Conservation (phyloP, 192 early-diverging fungal genomes). For the Chytriomyces hyalinus region DNA sequence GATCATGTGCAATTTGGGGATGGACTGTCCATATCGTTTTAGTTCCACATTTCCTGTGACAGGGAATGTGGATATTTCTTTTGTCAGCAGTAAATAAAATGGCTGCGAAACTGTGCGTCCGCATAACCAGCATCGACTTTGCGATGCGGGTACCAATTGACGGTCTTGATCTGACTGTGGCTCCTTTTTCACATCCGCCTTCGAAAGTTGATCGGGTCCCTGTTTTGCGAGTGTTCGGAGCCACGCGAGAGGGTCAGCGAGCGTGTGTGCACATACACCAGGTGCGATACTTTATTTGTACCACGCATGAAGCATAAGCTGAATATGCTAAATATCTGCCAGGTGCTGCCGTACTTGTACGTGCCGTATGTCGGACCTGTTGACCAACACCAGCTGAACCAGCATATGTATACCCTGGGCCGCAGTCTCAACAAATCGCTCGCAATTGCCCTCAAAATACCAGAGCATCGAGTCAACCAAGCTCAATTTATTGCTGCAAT, state of each 20-base stretch:
- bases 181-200: conserved; percentile 21
- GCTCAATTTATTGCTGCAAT: conserved; percentile 68
- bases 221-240: conserved; percentile 83
- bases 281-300: conserved; percentile 40
- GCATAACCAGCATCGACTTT: too few species aligned
- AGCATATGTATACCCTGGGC: conserved; percentile 61
- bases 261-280: conserved; percentile 85
- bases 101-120: too few species aligned
- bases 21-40: too few species aligned
- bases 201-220: conserved; percentile 54
- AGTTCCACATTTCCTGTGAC: too few species aligned
- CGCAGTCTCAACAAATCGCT: conserved; percentile 74
- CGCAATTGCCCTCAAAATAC: conserved; percentile 49
- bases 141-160: not conserved
- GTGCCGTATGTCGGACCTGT: conserved; percentile 66
- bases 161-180: conserved; percentile 13
- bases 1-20: too few species aligned
- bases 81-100: too few species aligned
- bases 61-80: too few species aligned
- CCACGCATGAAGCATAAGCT: not conserved
- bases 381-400: conserved; percentile 34
- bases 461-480: not conserved
- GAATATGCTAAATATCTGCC: not conserved
- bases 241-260: conserved; percentile 71
- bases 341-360: conserved; percentile 84